Percentiles rank a stretch among this genome's conserved stretches.
These are phyloP conservation scores for Xylaria telfairii DNA, from an alignment of 495 filamentous ascomycete genomes.

Conservation along the genomic window DNA sequence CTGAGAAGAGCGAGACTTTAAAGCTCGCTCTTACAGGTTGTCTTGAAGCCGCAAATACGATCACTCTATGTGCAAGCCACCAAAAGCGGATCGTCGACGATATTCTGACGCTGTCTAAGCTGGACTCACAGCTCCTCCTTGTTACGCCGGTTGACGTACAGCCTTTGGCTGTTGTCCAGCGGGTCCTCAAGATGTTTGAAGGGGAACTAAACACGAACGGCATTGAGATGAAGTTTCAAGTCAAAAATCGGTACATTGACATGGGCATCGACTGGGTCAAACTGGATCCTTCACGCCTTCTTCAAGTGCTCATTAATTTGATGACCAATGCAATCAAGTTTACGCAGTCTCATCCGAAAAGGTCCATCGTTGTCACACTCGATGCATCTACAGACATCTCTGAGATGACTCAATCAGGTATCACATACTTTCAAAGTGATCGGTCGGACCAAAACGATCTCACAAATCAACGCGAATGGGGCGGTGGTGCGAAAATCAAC, in stretches of 20 bases:
- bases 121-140: conserved; percentile 80
- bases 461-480: conserved; percentile 69
- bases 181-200: conserved; percentile 81
- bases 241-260: conserved; percentile 68
- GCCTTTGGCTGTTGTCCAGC: conserved; percentile 69
- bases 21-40: conserved; percentile 56
- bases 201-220: conserved; percentile 73
- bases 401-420: conserved; percentile 42
- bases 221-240: conserved; percentile 72
- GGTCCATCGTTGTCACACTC: conserved; percentile 72
- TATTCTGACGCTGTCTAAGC: conserved; percentile 80
- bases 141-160: conserved; percentile 77
- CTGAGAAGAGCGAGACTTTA: conserved; percentile 32
- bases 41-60: conserved; percentile 81
- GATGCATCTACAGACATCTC: conserved; percentile 66
- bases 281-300: conserved; percentile 76
- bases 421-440: conserved; percentile 63
- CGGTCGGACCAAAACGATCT: conserved; percentile 54
- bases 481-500: conserved; percentile 68
- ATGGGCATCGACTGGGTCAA: conserved; percentile 76
- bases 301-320: conserved; percentile 81
- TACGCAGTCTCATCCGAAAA: conserved; percentile 61
- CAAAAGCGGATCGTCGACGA: conserved; percentile 83
- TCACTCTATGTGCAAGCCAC: conserved; percentile 80
- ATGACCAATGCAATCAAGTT: conserved; percentile 86